Base-by-base conservation (phyloP, 306 rosid genomes). In the Glycine tomentella region DNA sequence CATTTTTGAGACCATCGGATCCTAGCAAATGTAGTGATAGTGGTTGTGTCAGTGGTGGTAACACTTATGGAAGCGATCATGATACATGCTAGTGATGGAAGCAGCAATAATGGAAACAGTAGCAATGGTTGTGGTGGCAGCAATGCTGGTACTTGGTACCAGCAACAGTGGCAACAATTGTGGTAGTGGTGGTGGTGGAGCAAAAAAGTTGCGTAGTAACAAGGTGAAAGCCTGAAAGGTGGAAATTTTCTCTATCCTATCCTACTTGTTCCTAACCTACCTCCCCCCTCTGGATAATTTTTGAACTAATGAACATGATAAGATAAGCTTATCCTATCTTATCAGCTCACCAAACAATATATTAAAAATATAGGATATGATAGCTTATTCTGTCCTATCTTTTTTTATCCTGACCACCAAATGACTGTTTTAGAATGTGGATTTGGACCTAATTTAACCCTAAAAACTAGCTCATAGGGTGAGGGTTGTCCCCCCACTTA, bases 1-100 rank as follows among this genome's bases (percentile, higher is more conserved):
- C 98, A 95, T 25, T 25, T 34, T 95, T 69, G 98, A 88, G 89
- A 95, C 86, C 98, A 92, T 91, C 52, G 98, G 98, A 71, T 95
- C 98, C 98, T 95, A 81, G 55, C 62, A 87, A 77, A 40, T 38
- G 44, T 38, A 38, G 44, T 38, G 44, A 53, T 53, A n/a, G 25
- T 15, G 25, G 58, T 15, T 53, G 59, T 53, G 25, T 8, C 15
- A 53, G 59, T 53, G n/a, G 25, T n/a, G 25, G 9, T 13, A 53
- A 53, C 3, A 15, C 6, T 53, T 53, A 53, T 53, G 4, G 25
- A 50, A 42, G 46, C 12, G 15, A 50, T 50, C n/a, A 50, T 50
- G 55, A 50, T 6, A 14, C 8, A 11, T 12, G 16, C 16, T n/a
- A 53, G 6, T 15, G 59, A n/a, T n/a, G 58, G 7, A 17, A 52